These are phyloP conservation scores for Pelargonium hybrid DNA, from an alignment of 441 rosid species.

Conservation along the genomic window DNA sequence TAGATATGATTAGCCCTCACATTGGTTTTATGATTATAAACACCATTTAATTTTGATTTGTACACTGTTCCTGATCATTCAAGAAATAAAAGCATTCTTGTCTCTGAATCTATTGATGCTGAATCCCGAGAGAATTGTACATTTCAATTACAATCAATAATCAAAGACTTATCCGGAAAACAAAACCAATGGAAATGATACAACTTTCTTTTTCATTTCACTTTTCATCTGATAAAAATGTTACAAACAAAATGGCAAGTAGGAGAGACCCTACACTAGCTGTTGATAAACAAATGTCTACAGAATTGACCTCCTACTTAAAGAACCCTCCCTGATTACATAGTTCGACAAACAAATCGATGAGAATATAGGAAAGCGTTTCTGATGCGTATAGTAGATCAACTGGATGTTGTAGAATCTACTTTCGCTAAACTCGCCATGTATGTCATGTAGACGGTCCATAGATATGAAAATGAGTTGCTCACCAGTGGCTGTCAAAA, in stretches of 20 bases:
- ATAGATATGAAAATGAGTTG: slow-evolving; percentile 76
- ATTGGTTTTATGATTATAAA: not conserved
- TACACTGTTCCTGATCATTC: too few species aligned
- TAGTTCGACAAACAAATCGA: not conserved
- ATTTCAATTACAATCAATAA: too few species aligned
- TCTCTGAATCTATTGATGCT: too few species aligned
- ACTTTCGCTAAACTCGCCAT: slow-evolving; percentile 65
- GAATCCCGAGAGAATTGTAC: too few species aligned
- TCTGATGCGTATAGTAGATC: not conserved
- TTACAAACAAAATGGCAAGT: not conserved
- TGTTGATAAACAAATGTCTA: too few species aligned
- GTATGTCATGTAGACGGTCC: slow-evolving; percentile 81
- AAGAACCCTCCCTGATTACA: not conserved
- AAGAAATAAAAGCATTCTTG: too few species aligned
- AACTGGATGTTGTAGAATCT: slow-evolving; percentile 23
- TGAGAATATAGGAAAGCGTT: not conserved
- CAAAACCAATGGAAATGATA: not conserved
- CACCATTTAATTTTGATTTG: too few species aligned
- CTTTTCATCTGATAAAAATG: not conserved
- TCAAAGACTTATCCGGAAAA: too few species aligned
- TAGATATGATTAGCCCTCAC: slow-evolving; percentile 3
- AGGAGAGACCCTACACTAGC: not conserved
- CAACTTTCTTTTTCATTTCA: not conserved
- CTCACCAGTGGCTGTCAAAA: slow-evolving; percentile 68
- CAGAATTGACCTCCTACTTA: too few species aligned